phyloP scores from a whole-genome alignment of 495 filamentous ascomycete species.

The Talaromyces thailandensis region DNA sequence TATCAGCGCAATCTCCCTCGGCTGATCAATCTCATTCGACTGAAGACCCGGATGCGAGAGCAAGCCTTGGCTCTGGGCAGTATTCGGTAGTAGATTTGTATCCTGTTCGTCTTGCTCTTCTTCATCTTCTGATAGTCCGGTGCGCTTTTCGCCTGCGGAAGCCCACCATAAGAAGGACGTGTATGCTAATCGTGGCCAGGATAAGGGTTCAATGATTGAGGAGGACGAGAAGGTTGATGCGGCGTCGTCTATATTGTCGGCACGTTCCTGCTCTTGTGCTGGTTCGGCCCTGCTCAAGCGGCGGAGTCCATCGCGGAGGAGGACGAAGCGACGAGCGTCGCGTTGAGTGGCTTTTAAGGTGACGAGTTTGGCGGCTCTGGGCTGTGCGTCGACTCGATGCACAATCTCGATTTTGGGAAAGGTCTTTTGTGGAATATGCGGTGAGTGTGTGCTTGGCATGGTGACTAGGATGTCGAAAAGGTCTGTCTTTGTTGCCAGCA shows the following conservation, averaged over 20 bases:
- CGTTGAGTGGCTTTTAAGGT: slow-evolving; percentile 80
- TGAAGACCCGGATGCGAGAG: slow-evolving; percentile 39
- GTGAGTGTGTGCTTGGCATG: slow-evolving; percentile 57
- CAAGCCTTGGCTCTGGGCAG: slow-evolving; percentile 22
- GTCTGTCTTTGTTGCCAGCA: slow-evolving; percentile 71
- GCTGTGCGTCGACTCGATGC: slow-evolving; percentile 15
- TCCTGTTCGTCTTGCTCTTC: slow-evolving; percentile 35
- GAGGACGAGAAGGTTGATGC: slow-evolving; percentile 38
- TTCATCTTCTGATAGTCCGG: slow-evolving; percentile 35
- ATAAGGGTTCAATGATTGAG: slow-evolving; percentile 61
- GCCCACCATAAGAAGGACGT: slow-evolving; percentile 98
- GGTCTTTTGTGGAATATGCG: slow-evolving; percentile 43
- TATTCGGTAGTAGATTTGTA: slow-evolving; percentile 29
- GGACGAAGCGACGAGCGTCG: slow-evolving; percentile 70
- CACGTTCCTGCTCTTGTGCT: slow-evolving; percentile 10
- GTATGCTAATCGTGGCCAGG: slow-evolving; percentile 88
- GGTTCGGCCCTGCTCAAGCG: slow-evolving; percentile 32
- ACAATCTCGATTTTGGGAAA: slow-evolving; percentile 61
- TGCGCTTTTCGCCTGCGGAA: slow-evolving; percentile 77
- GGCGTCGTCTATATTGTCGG: slow-evolving; percentile 29
- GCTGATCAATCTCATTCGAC: slow-evolving; percentile 23
- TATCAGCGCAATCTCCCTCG: slow-evolving; percentile 66
- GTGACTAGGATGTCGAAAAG: slow-evolving; percentile 86
- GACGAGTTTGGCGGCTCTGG: slow-evolving; percentile 16
- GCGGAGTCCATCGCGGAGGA: slow-evolving; percentile 59